phyloP scores from a whole-genome alignment of 768 basidiomycete species.

The Termitomyces heimii region DNA sequence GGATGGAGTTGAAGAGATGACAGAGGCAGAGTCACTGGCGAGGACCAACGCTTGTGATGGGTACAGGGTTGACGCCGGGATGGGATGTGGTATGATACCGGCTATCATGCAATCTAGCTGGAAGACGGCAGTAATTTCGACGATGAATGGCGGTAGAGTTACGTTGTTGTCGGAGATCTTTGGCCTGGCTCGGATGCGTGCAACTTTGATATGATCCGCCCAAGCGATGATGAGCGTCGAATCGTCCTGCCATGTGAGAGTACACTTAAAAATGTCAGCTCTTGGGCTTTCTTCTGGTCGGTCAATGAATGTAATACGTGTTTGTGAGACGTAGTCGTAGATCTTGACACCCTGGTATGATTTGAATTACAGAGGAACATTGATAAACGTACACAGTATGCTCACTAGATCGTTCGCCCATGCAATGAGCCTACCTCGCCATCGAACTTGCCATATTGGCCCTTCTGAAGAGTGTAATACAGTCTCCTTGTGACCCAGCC shows the following conservation, averaged over 20 bases:
- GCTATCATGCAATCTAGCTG: slow-evolving; percentile 95
- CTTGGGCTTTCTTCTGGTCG: slow-evolving; percentile 78
- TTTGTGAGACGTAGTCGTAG: slow-evolving; percentile 75
- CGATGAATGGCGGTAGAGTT: slow-evolving; percentile 51
- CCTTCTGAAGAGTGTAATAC: slow-evolving; percentile 81
- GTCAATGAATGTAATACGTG: slow-evolving; percentile 82
- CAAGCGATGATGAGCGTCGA: slow-evolving; percentile 86
- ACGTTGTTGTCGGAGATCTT: slow-evolving; percentile 35
- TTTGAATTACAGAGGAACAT: background rate
- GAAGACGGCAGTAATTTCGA: slow-evolving; percentile 89
- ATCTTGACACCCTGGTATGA: slow-evolving; percentile 82
- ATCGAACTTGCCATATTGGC: slow-evolving; percentile 88
- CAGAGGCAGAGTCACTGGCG: slow-evolving; percentile 9
- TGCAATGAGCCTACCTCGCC: slow-evolving; percentile 82
- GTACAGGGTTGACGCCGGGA: slow-evolving; percentile 23
- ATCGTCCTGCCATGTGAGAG: slow-evolving; percentile 89
- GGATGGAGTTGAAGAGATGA: slow-evolving; percentile 11
- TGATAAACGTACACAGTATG: background rate
- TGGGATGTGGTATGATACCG: slow-evolving; percentile 78
- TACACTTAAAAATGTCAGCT: slow-evolving; percentile 93
- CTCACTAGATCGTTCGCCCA: slow-evolving; percentile 93
- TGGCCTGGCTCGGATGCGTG: slow-evolving; percentile 63
- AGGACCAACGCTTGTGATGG: slow-evolving; percentile 12
- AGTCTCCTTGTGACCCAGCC: slow-evolving; percentile 93
- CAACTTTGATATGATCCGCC: slow-evolving; percentile 92